A percentile compares a stretch with the other conserved stretches of the same genome.
Evolutionary conservation across 495 filamentous ascomycete genomes (phyloP).

Genomic region (Neurospora sp.): DNA sequence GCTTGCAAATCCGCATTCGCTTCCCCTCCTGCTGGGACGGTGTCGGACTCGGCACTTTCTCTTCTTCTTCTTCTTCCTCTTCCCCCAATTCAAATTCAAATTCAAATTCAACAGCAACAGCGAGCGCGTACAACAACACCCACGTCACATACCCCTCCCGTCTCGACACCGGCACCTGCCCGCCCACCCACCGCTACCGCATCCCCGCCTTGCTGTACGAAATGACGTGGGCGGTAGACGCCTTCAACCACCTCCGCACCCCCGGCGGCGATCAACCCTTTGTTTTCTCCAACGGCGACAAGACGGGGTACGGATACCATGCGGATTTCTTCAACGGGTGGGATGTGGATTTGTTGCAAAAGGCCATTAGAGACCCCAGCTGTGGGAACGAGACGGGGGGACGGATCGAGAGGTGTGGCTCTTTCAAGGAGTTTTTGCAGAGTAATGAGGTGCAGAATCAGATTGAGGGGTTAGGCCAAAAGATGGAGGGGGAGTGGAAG

Average conservation of each 20-base stretch:
- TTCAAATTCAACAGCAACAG: not conserved
- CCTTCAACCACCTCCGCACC: constrained; percentile 30
- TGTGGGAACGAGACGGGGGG: constrained; percentile 23
- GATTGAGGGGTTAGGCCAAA: not conserved
- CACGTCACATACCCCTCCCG: constrained; percentile 48
- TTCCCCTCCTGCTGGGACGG: constrained; percentile 78
- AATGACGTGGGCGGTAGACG: constrained; percentile 47
- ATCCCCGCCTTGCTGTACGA: constrained; percentile 55
- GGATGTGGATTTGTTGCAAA: constrained; percentile 42
- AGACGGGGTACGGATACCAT: constrained; percentile 40
- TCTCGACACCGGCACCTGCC: constrained; percentile 39
- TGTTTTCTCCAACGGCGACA: constrained; percentile 38
- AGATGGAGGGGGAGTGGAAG: not conserved
- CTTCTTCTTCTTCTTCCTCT: not conserved
- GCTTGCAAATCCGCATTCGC: constrained; percentile 59
- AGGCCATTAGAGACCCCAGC: constrained; percentile 38
- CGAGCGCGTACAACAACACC: constrained; percentile 36
- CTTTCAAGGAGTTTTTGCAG: constrained; percentile 21
- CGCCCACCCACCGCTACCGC: constrained; percentile 44
- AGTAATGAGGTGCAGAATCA: not conserved
- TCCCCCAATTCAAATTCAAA: not conserved
- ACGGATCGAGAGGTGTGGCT: constrained; percentile 35
- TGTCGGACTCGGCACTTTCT: constrained; percentile 33
- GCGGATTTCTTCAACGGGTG: constrained; percentile 60
- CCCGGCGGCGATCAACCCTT: constrained; percentile 41